A percentile compares a stretch with the other conserved stretches of the same genome.
Evolutionary conservation across 106 monocot genomes (phyloP).

Genomic region (Amphibolis antarctica): DNA sequence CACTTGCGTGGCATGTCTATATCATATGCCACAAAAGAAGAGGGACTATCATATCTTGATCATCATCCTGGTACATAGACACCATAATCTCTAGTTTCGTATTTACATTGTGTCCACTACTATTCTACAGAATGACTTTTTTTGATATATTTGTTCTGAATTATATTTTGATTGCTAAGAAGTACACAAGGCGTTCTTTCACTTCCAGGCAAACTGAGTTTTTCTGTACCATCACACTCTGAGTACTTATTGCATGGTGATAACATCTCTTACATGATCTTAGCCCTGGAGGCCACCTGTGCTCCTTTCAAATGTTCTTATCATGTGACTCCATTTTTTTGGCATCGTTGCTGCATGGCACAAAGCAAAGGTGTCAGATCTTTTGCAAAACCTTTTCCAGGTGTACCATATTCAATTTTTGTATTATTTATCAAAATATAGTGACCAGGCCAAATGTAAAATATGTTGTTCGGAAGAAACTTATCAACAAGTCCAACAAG

Average conservation of each 20-base stretch:
- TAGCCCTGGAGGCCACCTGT: neutral
- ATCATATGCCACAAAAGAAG: constrained; percentile 32
- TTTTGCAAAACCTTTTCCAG: too few species aligned
- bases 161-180: neutral
- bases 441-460: too few species aligned
- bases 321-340: too few species aligned
- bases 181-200: neutral
- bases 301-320: neutral
- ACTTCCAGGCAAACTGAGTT: too few species aligned
- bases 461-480: too few species aligned
- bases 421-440: too few species aligned
- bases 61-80: constrained; percentile 38
- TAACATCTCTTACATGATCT: neutral
- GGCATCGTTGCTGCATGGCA: too few species aligned
- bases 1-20: constrained; percentile 36
- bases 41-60: constrained; percentile 45
- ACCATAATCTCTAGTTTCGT: neutral
- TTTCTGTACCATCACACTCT: too few species aligned
- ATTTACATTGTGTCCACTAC: too few species aligned
- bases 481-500: too few species aligned
- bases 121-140: neutral
- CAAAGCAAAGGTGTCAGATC: too few species aligned
- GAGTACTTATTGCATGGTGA: neutral
- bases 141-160: neutral
- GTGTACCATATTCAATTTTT: too few species aligned